Base-by-base conservation (phyloP, 225 moss, liverwort and hornwort genomes). In the Neckera pumila region DNA sequence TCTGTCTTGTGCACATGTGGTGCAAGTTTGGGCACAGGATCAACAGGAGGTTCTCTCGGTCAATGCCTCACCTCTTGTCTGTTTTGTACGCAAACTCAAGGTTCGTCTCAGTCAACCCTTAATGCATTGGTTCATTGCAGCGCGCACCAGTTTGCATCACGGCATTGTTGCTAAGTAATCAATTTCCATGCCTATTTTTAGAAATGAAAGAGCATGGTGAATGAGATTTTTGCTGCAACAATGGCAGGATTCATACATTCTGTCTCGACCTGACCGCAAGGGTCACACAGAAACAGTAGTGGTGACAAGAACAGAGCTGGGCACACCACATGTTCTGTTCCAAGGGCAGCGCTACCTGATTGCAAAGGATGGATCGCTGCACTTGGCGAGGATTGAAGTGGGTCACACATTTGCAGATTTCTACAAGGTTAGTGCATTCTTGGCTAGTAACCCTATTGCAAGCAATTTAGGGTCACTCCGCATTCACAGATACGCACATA, bases 321-420 rank as follows among this genome's bases (percentile, higher is more conserved):
- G 95, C n/a, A 91, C 91, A 67, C 89, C 76, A 26, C 87, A 91
- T 36, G 87, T 96, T 84, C 76, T 93, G 54, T 96, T 92, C 77
- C 93, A 94, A 89, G 95, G 96, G 64, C 94, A 94, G 80, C 89
- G 94, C 49, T 93, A 92, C 71, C 84, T 95, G 51, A 63, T 96
- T 70, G 61, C 72, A 25, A 84, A 88, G 73, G 85, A 95, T 49
- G 58, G 69, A 4, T 43, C 54, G 6, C 78, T 96, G 56, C 87
- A 86, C 86, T 91, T 89, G 67, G 93, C 92, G 36, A 60, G 86
- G 38, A 72, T 95, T 61, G 83, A 89, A 88, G 87, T 90, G 72
- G 95, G 93, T 17, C 78, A 69, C 36, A 90, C 80, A 12, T 91
- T 47, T 84, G 85, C 66, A 79, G 91, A 94, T 14, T 92, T 94